A percentile compares a stretch with the other conserved stretches of the same genome.
Conservation (phyloP, 306 rosid species). For the Nissolia schottii region DNA sequence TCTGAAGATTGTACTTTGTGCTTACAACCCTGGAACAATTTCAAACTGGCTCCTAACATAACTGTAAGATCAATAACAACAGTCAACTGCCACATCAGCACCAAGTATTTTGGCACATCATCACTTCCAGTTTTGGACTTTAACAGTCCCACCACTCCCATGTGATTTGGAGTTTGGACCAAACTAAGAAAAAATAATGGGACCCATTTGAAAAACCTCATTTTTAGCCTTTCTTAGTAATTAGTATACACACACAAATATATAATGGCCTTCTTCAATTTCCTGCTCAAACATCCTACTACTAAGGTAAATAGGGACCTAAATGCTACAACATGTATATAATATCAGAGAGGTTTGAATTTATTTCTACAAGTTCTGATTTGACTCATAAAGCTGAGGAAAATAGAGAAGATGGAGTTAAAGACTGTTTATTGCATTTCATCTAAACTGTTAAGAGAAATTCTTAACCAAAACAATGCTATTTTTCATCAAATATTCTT, state of each 20-base stretch:
- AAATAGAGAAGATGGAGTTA: background rate
- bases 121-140: background rate
- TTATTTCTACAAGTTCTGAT: background rate
- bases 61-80: background rate
- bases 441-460: background rate
- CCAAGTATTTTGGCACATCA: background rate
- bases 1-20: background rate
- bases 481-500: background rate
- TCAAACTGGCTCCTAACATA: background rate
- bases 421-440: background rate
- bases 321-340: background rate
- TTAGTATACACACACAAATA: background rate
- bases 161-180: background rate
- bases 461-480: background rate
- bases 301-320: constrained; percentile 7
- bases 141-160: background rate
- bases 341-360: constrained; percentile 4
- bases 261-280: background rate
- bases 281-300: background rate
- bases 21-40: background rate
- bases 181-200: background rate
- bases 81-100: background rate
- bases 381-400: constrained; percentile 10
- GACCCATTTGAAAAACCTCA: constrained; percentile 14
- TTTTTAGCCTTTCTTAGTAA: background rate